phyloP scores from a whole-genome alignment of 257 asterid genomes.

The Forsythia suspensa region DNA sequence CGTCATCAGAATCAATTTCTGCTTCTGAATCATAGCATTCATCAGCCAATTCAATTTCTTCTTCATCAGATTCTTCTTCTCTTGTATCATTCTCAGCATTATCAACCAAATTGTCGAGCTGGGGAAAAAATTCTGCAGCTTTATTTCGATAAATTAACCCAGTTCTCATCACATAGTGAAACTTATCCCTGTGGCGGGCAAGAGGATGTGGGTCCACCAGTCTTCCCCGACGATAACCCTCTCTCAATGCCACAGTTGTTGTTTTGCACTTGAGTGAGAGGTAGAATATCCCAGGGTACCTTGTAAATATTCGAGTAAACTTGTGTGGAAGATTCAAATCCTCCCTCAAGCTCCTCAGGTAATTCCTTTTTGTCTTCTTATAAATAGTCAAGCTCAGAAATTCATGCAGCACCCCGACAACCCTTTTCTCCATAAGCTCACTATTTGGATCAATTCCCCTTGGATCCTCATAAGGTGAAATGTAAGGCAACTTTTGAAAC shows the following conservation, averaged over 20 bases:
- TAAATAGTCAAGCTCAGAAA: constrained; percentile 66
- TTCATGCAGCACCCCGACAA: constrained; percentile 89
- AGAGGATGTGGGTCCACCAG: constrained; percentile 69
- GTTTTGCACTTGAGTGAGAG: constrained; percentile 89
- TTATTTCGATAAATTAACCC: constrained; percentile 71
- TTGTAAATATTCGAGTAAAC: constrained; percentile 84
- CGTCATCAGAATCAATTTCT: constrained; percentile 51
- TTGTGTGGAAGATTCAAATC: constrained; percentile 82
- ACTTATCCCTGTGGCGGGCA: constrained; percentile 68
- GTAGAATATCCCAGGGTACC: constrained; percentile 94
- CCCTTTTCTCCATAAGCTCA: constrained; percentile 96
- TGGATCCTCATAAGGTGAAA: constrained; percentile 89
- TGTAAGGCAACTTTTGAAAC: constrained; percentile 89
- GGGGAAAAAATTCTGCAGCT: constrained; percentile 59
- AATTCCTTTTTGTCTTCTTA: constrained; percentile 91
- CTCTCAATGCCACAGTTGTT: constrained; percentile 80
- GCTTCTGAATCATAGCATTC: constrained; percentile 32
- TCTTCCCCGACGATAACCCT: constrained; percentile 77
- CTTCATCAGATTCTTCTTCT: constrained; percentile 36
- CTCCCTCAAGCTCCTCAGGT: constrained; percentile 82
- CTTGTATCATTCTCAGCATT: constrained; percentile 24
- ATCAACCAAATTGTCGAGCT: constrained; percentile 45
- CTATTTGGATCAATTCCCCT: constrained; percentile 75
- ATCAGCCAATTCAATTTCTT: constrained; percentile 39
- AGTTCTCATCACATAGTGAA: constrained; percentile 84